These are phyloP conservation scores for Colletotrichum filicis DNA, from an alignment of 2,329 filamentous ascomycete genomes.

Conservation along the genomic window DNA sequence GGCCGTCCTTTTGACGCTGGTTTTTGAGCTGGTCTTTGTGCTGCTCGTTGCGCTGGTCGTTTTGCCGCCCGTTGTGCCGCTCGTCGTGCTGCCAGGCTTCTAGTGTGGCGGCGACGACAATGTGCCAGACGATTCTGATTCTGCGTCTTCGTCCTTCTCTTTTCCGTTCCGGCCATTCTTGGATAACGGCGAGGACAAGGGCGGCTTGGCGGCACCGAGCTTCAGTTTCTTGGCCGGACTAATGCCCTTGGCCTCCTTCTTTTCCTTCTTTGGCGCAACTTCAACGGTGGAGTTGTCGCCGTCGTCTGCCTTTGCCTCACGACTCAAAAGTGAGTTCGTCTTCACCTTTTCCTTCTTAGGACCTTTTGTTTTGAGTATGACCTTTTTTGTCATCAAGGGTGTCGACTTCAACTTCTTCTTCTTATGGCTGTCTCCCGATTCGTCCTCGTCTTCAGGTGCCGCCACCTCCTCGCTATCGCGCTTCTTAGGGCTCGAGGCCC, in stretches of 20 bases:
- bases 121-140: constrained; percentile 67
- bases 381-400: constrained; percentile 59
- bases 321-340: constrained; percentile 59
- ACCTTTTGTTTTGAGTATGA: constrained; percentile 65
- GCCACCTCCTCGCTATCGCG: constrained; percentile 65
- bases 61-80: neutral
- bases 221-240: constrained; percentile 57
- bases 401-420: constrained; percentile 69
- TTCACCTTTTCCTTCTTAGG: constrained; percentile 68
- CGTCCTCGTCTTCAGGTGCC: constrained; percentile 58
- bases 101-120: constrained; percentile 62
- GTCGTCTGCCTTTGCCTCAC: constrained; percentile 56
- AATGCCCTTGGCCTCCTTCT: constrained; percentile 42
- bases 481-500: constrained; percentile 66
- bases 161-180: constrained; percentile 56
- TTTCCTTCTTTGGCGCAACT: constrained; percentile 52
- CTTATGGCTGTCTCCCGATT: constrained; percentile 62
- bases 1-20: neutral
- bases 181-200: constrained; percentile 59
- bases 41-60: neutral
- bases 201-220: constrained; percentile 54
- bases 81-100: constrained; percentile 7
- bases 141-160: constrained; percentile 51
- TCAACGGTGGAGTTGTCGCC: constrained; percentile 40
- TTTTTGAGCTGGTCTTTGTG: neutral